phyloP scores from a whole-genome alignment of 1,139 yeast species.

The Suhomyces coccinellae region DNA sequence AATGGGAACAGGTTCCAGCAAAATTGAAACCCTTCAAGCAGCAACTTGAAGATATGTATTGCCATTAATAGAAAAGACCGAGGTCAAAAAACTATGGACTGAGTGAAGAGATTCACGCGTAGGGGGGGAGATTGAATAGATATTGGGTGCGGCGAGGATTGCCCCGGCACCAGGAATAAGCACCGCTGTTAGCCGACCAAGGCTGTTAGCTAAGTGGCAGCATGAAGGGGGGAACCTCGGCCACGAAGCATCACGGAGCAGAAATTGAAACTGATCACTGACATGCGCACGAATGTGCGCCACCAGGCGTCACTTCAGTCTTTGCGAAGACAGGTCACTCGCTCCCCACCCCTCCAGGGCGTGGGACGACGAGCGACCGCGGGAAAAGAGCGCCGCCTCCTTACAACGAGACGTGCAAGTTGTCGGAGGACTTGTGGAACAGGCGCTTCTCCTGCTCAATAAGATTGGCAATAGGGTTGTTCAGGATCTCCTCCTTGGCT shows the following conservation, averaged over 20 bases:
- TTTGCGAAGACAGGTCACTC: too few relatives aligned
- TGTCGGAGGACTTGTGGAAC: conserved; percentile 31
- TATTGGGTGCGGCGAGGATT: background rate
- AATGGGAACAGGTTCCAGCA: conserved; percentile 22
- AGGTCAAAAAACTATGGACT: conserved; percentile 1
- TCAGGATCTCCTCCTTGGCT: conserved; percentile 11
- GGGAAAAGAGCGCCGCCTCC: background rate
- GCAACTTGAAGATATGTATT: conserved; percentile 7
- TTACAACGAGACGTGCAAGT: conserved; percentile 33
- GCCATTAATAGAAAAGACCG: conserved; percentile 4
- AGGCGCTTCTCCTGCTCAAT: conserved; percentile 21
- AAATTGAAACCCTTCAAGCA: conserved; percentile 8
- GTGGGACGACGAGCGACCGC: background rate
- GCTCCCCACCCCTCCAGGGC: too few relatives aligned
- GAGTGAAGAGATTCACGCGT: background rate
- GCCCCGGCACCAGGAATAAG: background rate
- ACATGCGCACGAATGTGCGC: too few relatives aligned
- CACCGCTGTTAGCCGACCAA: too few relatives aligned
- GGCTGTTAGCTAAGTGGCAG: background rate
- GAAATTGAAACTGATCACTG: too few relatives aligned
- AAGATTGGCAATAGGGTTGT: conserved; percentile 19
- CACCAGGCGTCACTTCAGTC: too few relatives aligned
- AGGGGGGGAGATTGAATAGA: background rate
- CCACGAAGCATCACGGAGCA: too few relatives aligned
- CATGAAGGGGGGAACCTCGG: too few relatives aligned